Conservation (phyloP, 1,284 basidiomycete genomes). For the Anthracocystis walkeri region DNA sequence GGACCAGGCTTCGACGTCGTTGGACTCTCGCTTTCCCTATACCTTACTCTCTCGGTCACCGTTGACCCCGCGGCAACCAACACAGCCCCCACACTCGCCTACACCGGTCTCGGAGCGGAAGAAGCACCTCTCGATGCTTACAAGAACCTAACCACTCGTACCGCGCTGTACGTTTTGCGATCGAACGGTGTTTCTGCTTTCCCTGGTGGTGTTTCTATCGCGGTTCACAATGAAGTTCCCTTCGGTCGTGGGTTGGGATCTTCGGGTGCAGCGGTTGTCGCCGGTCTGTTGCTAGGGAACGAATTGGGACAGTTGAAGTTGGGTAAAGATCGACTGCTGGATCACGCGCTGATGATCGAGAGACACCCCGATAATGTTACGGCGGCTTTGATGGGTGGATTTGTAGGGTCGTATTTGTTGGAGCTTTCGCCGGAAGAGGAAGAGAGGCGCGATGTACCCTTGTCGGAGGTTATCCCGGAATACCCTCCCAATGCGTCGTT, state of each 20-base stretch:
- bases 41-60: conserved; percentile 81
- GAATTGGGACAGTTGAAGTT: conserved; percentile 82
- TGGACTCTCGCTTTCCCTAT: conserved; percentile 91
- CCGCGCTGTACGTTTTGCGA: conserved; percentile 94
- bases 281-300: conserved; percentile 90
- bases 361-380: conserved; percentile 99
- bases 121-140: conserved; percentile 94
- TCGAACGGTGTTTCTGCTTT: conserved; percentile 82
- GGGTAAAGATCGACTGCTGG: conserved; percentile 80
- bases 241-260: conserved; percentile 97
- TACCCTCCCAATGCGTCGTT: conserved; percentile 92
- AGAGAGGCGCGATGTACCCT: conserved; percentile 86
- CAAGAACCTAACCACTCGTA: conserved; percentile 97
- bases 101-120: conserved; percentile 87
- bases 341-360: conserved; percentile 99
- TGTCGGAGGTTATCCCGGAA: conserved; percentile 96
- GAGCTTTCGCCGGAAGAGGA: conserved; percentile 75
- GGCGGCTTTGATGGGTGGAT: conserved; percentile 94
- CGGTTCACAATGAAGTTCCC: conserved; percentile 91
- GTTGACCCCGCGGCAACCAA: conserved; percentile 29
- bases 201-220: conserved; percentile 75
- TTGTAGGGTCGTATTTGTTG: conserved; percentile 95
- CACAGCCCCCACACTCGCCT: conserved; percentile 76
- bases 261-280: conserved; percentile 96
- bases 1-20: conserved; percentile 99